phyloP scores from a whole-genome alignment of 2,329 filamentous ascomycete genomes.

The Clarireedia hainanense region DNA sequence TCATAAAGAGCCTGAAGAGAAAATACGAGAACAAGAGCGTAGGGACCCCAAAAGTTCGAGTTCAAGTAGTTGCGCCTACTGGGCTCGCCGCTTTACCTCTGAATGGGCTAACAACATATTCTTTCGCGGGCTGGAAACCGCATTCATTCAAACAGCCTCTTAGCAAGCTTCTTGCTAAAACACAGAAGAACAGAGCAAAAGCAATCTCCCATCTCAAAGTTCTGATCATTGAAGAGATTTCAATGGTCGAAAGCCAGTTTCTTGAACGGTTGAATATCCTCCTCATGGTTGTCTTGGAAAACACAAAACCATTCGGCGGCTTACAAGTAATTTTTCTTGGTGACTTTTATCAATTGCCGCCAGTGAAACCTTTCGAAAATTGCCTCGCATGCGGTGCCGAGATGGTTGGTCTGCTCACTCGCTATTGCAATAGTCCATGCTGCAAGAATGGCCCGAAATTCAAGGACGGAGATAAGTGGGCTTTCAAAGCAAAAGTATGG shows the following conservation, averaged over 20 bases:
- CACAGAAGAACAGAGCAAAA: slow-evolving; percentile 1
- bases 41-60: neutral
- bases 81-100: slow-evolving; percentile 25
- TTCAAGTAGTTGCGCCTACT: slow-evolving; percentile 23
- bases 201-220: slow-evolving; percentile 12
- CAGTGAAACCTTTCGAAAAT: slow-evolving; percentile 23
- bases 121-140: slow-evolving; percentile 23
- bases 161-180: neutral
- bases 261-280: slow-evolving; percentile 20
- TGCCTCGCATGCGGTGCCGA: slow-evolving; percentile 20
- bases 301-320: slow-evolving; percentile 19
- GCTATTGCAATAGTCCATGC: neutral
- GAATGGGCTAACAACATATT: slow-evolving; percentile 21
- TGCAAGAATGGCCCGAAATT: slow-evolving; percentile 9
- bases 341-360: slow-evolving; percentile 26
- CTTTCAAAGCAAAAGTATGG: slow-evolving; percentile 24
- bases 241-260: slow-evolving; percentile 26
- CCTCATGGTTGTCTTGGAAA: slow-evolving; percentile 13
- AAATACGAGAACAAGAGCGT: neutral
- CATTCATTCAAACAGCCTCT: slow-evolving; percentile 18
- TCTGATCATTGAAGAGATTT: slow-evolving; percentile 25
- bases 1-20: slow-evolving; percentile 10
- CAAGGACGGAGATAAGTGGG: slow-evolving; percentile 21
- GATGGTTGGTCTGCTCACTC: slow-evolving; percentile 7
- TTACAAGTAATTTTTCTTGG: slow-evolving; percentile 25